phyloP scores from a whole-genome alignment of 2,329 filamentous ascomycete species.

The Hypoxylon sp. region DNA sequence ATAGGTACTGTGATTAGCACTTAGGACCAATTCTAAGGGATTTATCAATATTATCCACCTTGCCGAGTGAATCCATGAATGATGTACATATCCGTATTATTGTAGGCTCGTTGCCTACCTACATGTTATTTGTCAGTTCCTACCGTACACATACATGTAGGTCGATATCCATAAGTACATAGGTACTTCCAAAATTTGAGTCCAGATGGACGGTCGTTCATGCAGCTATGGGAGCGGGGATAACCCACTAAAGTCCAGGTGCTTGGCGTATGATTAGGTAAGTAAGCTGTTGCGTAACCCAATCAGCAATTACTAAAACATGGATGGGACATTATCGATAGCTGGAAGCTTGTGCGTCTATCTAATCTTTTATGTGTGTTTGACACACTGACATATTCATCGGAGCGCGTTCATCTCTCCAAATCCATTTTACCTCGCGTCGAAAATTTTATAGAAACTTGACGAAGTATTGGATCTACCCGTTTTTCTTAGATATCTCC shows the following conservation, averaged over 20 bases:
- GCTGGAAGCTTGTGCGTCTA: background rate
- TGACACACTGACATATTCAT: background rate
- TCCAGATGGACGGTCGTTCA: no score
- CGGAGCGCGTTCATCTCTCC: slow-evolving; percentile 29
- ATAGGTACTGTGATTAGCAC: background rate
- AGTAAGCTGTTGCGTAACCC: background rate
- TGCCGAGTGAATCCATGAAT: no score
- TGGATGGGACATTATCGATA: slow-evolving; percentile 18
- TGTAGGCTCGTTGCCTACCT: no score
- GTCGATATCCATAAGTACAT: no score
- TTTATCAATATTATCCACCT: background rate
- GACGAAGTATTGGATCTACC: slow-evolving; percentile 5
- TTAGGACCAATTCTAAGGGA: slow-evolving; percentile 2
- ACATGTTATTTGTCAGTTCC: no score
- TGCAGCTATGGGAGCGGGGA: background rate
- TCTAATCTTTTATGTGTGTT: slow-evolving; percentile 25
- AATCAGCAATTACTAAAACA: slow-evolving; percentile 5
- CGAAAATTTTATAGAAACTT: slow-evolving; percentile 17
- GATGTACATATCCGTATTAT: no score
- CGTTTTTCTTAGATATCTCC: slow-evolving; percentile 3
- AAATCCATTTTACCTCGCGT: slow-evolving; percentile 26
- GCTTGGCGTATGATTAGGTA: background rate
- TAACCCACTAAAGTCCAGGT: background rate
- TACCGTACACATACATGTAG: no score
- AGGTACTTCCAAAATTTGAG: no score